These are phyloP conservation scores for Talaromyces verruculosus DNA, from an alignment of 2,329 filamentous ascomycete species.

Conservation along the genomic window DNA sequence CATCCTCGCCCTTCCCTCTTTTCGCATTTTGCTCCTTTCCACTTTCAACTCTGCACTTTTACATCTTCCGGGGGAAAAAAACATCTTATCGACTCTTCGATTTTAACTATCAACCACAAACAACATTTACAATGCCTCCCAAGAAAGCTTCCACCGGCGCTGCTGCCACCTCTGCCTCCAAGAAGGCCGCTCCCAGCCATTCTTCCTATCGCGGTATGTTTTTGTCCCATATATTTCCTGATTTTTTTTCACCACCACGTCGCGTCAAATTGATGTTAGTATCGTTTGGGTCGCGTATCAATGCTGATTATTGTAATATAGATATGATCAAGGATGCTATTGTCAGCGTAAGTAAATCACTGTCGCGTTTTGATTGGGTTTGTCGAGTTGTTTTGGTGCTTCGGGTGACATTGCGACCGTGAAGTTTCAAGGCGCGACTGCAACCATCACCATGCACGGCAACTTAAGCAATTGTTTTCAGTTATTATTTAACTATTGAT, in stretches of 20 bases:
- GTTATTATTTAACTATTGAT: neutral
- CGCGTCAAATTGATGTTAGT: constrained; percentile 41
- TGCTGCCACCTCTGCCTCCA: constrained; percentile 51
- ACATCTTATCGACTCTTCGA: constrained; percentile 18
- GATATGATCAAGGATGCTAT: constrained; percentile 75
- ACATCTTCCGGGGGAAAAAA: constrained; percentile 15
- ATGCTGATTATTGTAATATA: constrained; percentile 55
- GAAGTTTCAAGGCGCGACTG: constrained; percentile 28
- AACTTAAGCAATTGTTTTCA: neutral
- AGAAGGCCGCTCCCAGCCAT: constrained; percentile 61
- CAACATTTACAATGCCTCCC: constrained; percentile 58
- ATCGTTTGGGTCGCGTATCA: constrained; percentile 52
- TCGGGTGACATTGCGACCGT: constrained; percentile 26
- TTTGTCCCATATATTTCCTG: constrained; percentile 33
- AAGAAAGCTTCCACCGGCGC: constrained; percentile 57
- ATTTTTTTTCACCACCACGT: constrained; percentile 48
- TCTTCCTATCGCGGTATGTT: constrained; percentile 65
- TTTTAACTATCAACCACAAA: constrained; percentile 22
- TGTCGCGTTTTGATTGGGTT: constrained; percentile 42
- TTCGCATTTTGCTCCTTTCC: constrained; percentile 36
- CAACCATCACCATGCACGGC: constrained; percentile 1
- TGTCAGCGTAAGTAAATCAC: constrained; percentile 63
- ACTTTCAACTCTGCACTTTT: constrained; percentile 24
- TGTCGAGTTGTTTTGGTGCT: constrained; percentile 9
- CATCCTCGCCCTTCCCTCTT: constrained; percentile 38